Evolutionary conservation across 73 alveolate species (phyloP), one percentile per base, ranked within the genome.

Genomic region (Stentor coeruleus): DNA sequence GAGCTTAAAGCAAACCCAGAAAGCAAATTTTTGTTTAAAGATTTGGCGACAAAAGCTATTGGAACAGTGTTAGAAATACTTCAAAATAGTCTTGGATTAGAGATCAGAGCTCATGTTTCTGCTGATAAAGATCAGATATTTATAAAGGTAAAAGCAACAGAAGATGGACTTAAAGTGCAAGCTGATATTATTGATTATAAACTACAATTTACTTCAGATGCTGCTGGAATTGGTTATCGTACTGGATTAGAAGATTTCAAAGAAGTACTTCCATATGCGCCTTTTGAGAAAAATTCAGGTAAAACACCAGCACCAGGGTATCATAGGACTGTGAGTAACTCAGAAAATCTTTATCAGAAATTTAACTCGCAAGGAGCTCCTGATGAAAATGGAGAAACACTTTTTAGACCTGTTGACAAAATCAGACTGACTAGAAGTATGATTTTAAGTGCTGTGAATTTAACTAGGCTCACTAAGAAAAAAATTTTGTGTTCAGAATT

Each of bases 211-310:
- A 26, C 40, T 11, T n/a, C n/a, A n/a, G n/a, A n/a, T n/a, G n/a
- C n/a, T n/a, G n/a, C n/a, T n/a, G n/a, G n/a, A n/a, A n/a, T n/a
- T n/a, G n/a, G n/a, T n/a, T n/a, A n/a, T n/a, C n/a, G n/a, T n/a
- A 26, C 36, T 0, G 79, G 33, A 28, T 1, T 33, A 2, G 33
- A 20, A 20, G 79, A 66, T 33, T 66, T 66, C 37, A 26, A 66
- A 2, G 33, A 66, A 66, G 37, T 66, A 1, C 0, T 31, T 20
- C 79, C 79, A 2, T 66, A 26, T 33, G 79, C 41, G 1, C 79
- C 79, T 26, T 33, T 20, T 26, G 79, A 66, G 79, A 66, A 66
- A 66, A 26, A 66, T 26, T n/a, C n/a, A n/a, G n/a, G n/a, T n/a
- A n/a, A n/a, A n/a, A n/a, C n/a, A n/a, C n/a, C n/a, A n/a, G n/a